Evolutionary conservation across 495 filamentous ascomycete genomes (phyloP), one percentile per base, ranked within the genome.

Genomic region (Podospora tetraspora): DNA sequence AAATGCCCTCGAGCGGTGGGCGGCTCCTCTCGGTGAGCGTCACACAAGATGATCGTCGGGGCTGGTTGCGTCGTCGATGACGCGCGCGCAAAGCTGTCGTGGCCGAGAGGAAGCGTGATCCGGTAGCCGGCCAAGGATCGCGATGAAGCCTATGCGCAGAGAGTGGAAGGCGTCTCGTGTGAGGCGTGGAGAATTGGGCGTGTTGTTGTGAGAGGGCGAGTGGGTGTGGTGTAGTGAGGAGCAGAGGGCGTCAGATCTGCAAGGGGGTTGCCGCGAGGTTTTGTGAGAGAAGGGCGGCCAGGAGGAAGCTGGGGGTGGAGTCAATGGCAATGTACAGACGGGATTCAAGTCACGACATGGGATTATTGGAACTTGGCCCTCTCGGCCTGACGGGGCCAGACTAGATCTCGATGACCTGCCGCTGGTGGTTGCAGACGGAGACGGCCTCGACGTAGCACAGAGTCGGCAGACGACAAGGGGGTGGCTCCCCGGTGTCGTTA

Each of bases 331-430:
- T 61, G 69, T 70, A 61, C 52, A 71, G 70, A 71, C 70, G 69
- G 65, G 64, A 69, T 69, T 71, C 62, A 67, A 12, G 64, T 62
- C 65, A 70, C 62, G 69, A 69, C 72, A 75, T 75, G 75, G 72
- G 73, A 72, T 74, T 77, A 71, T 73, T 68, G 70, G 68, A 70
- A 68, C 68, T 66, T 69, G 69, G 69, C 63, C 61, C 66, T 72
- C 69, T 25, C 66, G 59, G 34, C 60, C 69, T 68, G 70, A 69
- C 75, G 76, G 72, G 71, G 70, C 69, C 27, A 67, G 71, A 59
- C 68, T 61, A 71, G 75, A 73, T 77, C 73, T 75, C 71, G 75
- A 78, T 78, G 76, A 76, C 75, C 75, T 75, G 70, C 70, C 59
- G 68, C 56, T 66, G 65, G 34, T 58, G 62, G 73, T 68, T 69